Base-by-base conservation (phyloP, 179 eudicot species). In the Spergularia azorica region DNA sequence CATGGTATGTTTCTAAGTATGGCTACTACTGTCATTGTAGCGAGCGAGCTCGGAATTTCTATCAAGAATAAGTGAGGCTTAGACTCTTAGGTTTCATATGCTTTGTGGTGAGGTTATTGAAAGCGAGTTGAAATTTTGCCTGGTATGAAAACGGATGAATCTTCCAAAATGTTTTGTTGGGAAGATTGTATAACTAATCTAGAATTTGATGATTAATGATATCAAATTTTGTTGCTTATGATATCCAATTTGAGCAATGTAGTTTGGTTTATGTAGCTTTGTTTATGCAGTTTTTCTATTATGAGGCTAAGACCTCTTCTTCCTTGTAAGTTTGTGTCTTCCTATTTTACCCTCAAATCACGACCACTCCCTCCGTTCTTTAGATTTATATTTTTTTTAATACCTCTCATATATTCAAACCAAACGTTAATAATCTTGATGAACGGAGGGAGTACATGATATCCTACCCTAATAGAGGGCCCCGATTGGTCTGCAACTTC, bases 1-100 rank as follows among this genome's bases (percentile, higher is more conserved):
- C 98, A 95, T 60, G 97, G 97, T 67, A 88, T 95, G 97, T 95
- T 93, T 79, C 79, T 95, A 55, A 92, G 86, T 13, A 87, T 95
- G 92, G 98, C 98, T 20, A 90, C 97, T 7, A 85, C 93, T 0
- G 84, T 92, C 43, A 93, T 95, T 76, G 86, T 95, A 14, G 98
- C 98, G 3, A 94, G 98, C 2, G 90, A 90, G 80, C 84, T 79
- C 2, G 98, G 98, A 21, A 82, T 95, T 56, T 77, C 84, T 2
- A 78, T 95, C 80, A 89, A 87, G 89, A 83, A 89, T 66, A 92
- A 93, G 89, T 81, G 75, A 80, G 20, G 13, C 20, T 43, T 71
- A 16, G 17, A 38, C 51, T 38, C 5, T 32, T 15, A 13, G 17
- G 14, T 48, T 67, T 67, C 17, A 18, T 48, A 8, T 46, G 70